phyloP scores from a whole-genome alignment of 1,139 yeast genomes.

The Meyerozyma sp. region DNA sequence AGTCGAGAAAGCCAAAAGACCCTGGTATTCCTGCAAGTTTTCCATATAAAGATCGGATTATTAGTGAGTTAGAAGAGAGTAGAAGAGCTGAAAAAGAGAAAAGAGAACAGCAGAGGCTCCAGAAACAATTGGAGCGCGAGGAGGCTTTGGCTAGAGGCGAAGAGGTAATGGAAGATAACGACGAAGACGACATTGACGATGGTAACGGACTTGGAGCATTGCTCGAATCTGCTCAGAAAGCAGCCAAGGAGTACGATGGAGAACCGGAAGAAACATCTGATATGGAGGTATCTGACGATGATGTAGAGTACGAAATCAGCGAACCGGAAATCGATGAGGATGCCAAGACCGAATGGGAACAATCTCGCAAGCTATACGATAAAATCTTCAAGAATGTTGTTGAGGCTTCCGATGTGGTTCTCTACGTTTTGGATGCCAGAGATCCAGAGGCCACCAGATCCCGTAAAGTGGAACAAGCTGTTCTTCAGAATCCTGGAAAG shows the following conservation, averaged over 20 bases:
- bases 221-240: conserved; percentile 81
- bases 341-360: conserved; percentile 43
- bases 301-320: conserved; percentile 38
- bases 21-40: conserved; percentile 93
- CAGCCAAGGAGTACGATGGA: conserved; percentile 69
- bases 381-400: conserved; percentile 79
- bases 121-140: conserved; percentile 41
- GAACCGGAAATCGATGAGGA: conserved; percentile 41
- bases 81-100: conserved; percentile 61
- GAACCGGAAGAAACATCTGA: conserved; percentile 39
- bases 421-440: conserved; percentile 93
- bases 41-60: conserved; percentile 84
- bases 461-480: conserved; percentile 84
- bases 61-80: conserved; percentile 73
- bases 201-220: conserved; percentile 69
- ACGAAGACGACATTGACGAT: conserved; percentile 39
- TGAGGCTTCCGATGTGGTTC: conserved; percentile 82
- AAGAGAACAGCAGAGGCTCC: conserved; percentile 44
- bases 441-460: conserved; percentile 97
- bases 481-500: conserved; percentile 70
- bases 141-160: conserved; percentile 44
- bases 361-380: conserved; percentile 89
- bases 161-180: conserved; percentile 30
- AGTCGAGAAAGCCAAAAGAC: conserved; percentile 73
- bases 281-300: conserved; percentile 38